Percentiles rank a stretch among this genome's conserved stretches.
Conservation (phyloP, 805 yeast genomes). For the Candida stauntonica region DNA sequence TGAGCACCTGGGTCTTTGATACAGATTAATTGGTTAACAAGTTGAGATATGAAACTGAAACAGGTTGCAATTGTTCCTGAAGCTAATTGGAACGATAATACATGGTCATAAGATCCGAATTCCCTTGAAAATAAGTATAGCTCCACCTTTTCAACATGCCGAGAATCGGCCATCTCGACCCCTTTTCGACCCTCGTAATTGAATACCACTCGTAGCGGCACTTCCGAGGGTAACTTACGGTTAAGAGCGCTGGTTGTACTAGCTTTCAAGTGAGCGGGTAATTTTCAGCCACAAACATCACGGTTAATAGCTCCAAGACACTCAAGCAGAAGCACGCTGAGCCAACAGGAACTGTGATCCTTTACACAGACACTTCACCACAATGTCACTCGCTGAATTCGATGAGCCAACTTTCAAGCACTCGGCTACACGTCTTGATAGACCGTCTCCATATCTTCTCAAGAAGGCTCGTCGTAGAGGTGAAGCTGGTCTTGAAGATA, state of each 20-base stretch:
- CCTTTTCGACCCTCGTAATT: not conserved
- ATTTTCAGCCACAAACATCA: not conserved
- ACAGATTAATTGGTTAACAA: too few relatives aligned
- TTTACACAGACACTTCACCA: not conserved
- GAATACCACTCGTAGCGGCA: too few relatives aligned
- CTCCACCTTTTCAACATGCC: not conserved
- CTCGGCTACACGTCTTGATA: constrained; percentile 64
- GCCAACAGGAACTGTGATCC: not conserved
- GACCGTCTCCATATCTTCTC: constrained; percentile 65
- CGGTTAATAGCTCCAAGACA: too few relatives aligned
- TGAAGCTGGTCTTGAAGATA: constrained; percentile 51
- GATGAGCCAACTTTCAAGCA: constrained; percentile 53
- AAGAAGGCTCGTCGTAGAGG: constrained; percentile 51
- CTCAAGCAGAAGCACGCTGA: too few relatives aligned
- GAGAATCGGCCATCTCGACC: not conserved
- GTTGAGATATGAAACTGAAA: too few relatives aligned
- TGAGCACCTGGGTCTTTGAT: too few relatives aligned
- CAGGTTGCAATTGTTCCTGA: not conserved
- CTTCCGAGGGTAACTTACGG: not conserved
- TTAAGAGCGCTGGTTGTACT: not conserved
- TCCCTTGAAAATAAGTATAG: not conserved
- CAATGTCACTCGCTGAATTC: constrained; percentile 44
- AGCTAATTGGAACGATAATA: too few relatives aligned
- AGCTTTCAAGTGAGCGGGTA: too few relatives aligned
- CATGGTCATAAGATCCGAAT: not conserved